Evolutionary conservation across 352 stramenopile species (phyloP).

Genomic region (Phytophthora citricola): DNA sequence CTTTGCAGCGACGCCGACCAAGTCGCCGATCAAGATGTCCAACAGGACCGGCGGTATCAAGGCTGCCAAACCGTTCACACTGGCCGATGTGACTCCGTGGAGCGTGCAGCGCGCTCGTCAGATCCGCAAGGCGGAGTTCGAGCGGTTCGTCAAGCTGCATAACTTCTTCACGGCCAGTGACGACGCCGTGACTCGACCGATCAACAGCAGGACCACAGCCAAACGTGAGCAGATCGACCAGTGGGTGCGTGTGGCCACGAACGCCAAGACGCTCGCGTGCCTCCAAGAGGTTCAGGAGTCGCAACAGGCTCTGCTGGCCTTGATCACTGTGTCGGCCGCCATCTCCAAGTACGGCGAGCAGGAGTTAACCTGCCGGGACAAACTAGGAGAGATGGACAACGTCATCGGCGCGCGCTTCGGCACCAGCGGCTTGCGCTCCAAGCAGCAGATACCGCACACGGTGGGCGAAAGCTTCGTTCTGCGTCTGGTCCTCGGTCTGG

Average conservation of each 20-base stretch:
- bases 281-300: slow-evolving; percentile 25
- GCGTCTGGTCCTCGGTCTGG: no score
- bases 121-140: slow-evolving; percentile 15
- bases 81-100: slow-evolving; percentile 11
- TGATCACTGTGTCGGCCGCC: slow-evolving; percentile 9
- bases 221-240: slow-evolving; percentile 10
- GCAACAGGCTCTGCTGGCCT: slow-evolving; percentile 12
- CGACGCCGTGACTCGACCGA: background rate
- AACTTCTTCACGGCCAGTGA: slow-evolving; percentile 32
- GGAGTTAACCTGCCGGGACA: background rate
- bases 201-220: slow-evolving; percentile 8
- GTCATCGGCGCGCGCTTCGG: background rate
- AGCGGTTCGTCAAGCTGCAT: slow-evolving; percentile 15
- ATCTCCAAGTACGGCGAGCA: background rate
- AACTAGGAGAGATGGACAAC: background rate
- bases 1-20: no score
- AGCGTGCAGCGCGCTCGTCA: slow-evolving; percentile 24
- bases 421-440: background rate
- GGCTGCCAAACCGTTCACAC: background rate
- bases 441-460: background rate
- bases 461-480: no score
- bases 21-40: no score
- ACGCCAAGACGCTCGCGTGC: slow-evolving; percentile 10
- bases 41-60: no score
- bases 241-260: slow-evolving; percentile 8